Evolutionary conservation across 2,329 filamentous ascomycete genomes (phyloP).

Genomic region (Rutstroemia sp.): DNA sequence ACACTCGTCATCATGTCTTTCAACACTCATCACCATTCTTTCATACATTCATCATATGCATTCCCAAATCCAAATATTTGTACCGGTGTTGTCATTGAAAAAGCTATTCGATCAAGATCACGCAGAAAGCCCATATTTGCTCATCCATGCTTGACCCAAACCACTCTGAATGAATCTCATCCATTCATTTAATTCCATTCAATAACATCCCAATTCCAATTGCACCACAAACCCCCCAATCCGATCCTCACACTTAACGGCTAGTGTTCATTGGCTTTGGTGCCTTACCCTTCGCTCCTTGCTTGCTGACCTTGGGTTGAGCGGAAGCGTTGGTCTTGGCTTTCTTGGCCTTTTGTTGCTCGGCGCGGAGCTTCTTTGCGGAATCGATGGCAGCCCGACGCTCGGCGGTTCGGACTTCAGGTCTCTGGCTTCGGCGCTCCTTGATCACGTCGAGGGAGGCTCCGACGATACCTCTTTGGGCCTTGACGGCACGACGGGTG

Average conservation of each 20-base stretch:
- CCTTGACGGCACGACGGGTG: slow-evolving; percentile 94
- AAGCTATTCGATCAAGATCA: slow-evolving; percentile 26
- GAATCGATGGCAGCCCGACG: slow-evolving; percentile 89
- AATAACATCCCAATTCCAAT: slow-evolving; percentile 18
- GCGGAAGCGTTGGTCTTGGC: slow-evolving; percentile 73
- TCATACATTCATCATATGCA: not conserved
- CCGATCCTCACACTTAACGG: slow-evolving; percentile 54
- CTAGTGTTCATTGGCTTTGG: slow-evolving; percentile 79
- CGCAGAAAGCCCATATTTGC: slow-evolving; percentile 26
- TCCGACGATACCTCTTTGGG: slow-evolving; percentile 98
- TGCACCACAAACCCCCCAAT: not conserved
- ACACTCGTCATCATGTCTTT: not conserved
- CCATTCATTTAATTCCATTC: slow-evolving; percentile 12
- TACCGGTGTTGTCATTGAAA: slow-evolving; percentile 27
- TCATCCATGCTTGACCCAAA: slow-evolving; percentile 26
- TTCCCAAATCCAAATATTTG: slow-evolving; percentile 5
- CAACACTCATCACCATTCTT: not conserved
- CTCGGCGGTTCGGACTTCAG: slow-evolving; percentile 89
- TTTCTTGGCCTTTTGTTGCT: slow-evolving; percentile 91
- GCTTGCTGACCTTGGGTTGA: slow-evolving; percentile 76
- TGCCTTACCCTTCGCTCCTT: slow-evolving; percentile 86
- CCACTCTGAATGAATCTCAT: slow-evolving; percentile 15
- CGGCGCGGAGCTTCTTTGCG: slow-evolving; percentile 90
- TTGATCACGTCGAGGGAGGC: slow-evolving; percentile 99
- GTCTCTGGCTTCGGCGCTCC: slow-evolving; percentile 91